Base-by-base conservation (phyloP, 495 filamentous ascomycete genomes). In the Lophium mytilinum region DNA sequence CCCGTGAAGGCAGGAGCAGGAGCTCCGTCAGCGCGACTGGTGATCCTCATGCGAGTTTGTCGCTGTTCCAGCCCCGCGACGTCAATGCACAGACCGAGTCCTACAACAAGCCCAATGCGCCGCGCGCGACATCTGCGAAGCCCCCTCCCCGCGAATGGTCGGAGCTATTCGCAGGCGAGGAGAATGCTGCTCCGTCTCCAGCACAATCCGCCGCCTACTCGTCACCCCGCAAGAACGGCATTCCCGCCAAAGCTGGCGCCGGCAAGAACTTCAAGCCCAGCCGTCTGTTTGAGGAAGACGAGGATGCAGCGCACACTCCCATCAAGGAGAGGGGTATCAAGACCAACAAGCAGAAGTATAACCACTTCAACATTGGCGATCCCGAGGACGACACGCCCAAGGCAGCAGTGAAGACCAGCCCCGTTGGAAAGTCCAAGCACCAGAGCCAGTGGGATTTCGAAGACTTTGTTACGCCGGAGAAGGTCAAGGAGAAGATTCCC, bases 291-390 rank as follows among this genome's bases (percentile, higher is more conserved):
- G 84, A 83, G 34, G 74, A 57, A n/a, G 78, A 86, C 17, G 78
- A 80, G 41, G 61, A 68, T 5, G 63, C 51, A 5, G 55, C 48
- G 64, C 72, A 51, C 63, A 72, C 45, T 67, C 75, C 64, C 49
- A 77, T 42, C 69, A 30, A 30, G 24, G 24, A 30, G 24, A 30
- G 24, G 24, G 76, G 62, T 66, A 78, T 78, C 73, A 84, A 77
- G 74, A 79, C 68, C 64, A 75, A 91, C 63, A 79, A 88, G 10
- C 80, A 81, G 63, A 92, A 88, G 66, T 96, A 84, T 71, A 72
- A 83, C 36, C 92, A 98, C 71, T 96, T 96, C 67, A 86, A 94
- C 53, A 83, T 96, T 67, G 83, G 78, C 37, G 85, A 86, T 60
- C 84, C 83, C 51, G 72, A 75, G 17, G 76, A 79, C 24, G 62